Evolutionary conservation across 164 flowering plant genomes (phyloP).

Genomic region (Stephania yunnanensis): DNA sequence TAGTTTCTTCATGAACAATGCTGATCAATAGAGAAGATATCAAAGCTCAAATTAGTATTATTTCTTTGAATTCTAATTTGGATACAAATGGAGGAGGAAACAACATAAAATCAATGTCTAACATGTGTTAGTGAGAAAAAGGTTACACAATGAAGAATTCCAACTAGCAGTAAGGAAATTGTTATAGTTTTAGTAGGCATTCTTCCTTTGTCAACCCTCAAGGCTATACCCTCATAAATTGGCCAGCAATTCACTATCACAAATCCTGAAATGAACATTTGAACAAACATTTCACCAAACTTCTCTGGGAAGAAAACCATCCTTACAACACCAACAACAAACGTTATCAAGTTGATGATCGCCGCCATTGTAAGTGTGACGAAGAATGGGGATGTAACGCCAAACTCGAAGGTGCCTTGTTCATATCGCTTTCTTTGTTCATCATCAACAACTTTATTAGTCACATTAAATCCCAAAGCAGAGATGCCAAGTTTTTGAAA

Average conservation of each 20-base stretch:
- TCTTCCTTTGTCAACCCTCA: conserved; percentile 52
- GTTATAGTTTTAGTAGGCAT: conserved; percentile 31
- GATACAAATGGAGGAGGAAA: too few relatives aligned
- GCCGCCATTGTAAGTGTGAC: conserved; percentile 48
- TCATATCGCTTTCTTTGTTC: conserved; percentile 51
- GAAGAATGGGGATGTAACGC: conserved; percentile 56
- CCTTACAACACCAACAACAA: conserved; percentile 7
- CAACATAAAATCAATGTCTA: too few relatives aligned
- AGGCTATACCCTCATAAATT: conserved; percentile 53
- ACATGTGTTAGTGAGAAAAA: too few relatives aligned
- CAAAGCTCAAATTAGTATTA: too few relatives aligned
- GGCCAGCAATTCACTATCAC: conserved; percentile 49
- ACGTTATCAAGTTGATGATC: conserved; percentile 41
- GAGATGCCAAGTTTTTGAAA: conserved; percentile 35
- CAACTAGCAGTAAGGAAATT: conserved; percentile 20
- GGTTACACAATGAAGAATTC: background rate
- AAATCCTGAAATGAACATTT: conserved; percentile 41
- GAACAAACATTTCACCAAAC: conserved; percentile 23
- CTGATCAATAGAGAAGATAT: too few relatives aligned
- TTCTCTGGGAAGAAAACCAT: conserved; percentile 11
- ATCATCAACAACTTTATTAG: conserved; percentile 48
- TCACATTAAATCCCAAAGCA: conserved; percentile 46
- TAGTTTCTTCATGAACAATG: too few relatives aligned
- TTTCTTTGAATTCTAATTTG: too few relatives aligned
- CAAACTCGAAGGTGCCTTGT: conserved; percentile 58